Evolutionary conservation across 305 asterid species (phyloP).

Genomic region (Rubia tinctorum): DNA sequence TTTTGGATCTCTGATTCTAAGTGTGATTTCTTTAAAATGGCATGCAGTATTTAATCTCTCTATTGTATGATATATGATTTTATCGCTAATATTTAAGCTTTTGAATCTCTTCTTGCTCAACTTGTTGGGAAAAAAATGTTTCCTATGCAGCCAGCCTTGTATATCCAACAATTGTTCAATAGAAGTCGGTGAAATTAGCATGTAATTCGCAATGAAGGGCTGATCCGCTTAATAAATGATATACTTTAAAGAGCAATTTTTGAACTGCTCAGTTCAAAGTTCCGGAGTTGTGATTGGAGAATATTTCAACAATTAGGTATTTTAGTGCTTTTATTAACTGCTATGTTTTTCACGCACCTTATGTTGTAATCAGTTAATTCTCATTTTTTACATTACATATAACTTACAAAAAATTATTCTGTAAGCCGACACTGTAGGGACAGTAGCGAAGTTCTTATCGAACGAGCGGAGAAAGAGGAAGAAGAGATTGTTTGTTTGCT

Average conservation of each 20-base stretch:
- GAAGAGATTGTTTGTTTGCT: too few species aligned
- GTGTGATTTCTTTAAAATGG: neutral
- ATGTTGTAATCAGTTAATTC: constrained; percentile 18
- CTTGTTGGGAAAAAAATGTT: too few species aligned
- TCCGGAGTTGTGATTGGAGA: constrained; percentile 75
- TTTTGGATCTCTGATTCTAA: neutral
- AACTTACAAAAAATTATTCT: too few species aligned
- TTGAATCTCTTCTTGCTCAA: too few species aligned
- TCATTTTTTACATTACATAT: constrained; percentile 15
- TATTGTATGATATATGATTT: neutral
- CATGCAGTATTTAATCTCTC: neutral
- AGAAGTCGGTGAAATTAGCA: constrained; percentile 57
- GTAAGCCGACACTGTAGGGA: constrained; percentile 86
- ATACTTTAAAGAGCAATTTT: constrained; percentile 56
- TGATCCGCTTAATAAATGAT: constrained; percentile 75
- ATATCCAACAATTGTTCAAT: constrained; percentile 57
- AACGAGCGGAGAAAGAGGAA: too few species aligned
- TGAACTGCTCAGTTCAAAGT: constrained; percentile 69
- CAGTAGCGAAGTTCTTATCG: constrained; percentile 48
- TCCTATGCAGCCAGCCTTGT: too few species aligned
- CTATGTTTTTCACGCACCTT: constrained; percentile 11
- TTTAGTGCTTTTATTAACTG: constrained; percentile 14
- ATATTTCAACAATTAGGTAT: constrained; percentile 84
- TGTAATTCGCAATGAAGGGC: constrained; percentile 61
- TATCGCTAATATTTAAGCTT: neutral